Evolutionary conservation across 2,329 filamentous ascomycete species (phyloP), one percentile per base, ranked within the genome.

Genomic region (Colletotrichum theobromicola): DNA sequence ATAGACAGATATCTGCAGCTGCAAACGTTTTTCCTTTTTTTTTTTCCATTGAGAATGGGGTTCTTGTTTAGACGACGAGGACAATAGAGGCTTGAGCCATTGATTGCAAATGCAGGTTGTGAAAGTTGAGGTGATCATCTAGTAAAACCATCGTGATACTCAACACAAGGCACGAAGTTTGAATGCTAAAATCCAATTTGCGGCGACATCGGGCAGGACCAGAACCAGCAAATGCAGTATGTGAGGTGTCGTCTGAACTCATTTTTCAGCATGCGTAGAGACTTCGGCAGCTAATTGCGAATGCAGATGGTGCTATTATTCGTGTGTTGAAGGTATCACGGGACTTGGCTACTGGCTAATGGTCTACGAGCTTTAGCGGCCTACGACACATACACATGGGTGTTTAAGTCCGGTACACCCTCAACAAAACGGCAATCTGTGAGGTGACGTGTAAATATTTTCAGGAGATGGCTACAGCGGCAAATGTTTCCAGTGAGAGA

Each of bases 1-100:
- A 74, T 58, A 74, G 72, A 74, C 34, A 62, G 61, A 66, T 71
- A 71, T 74, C 61, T 71, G 68, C 55, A 62, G 68, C 30, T 70
- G 71, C 71, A 28, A 71, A n/a, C 9, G 28, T 35, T 65, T 71
- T 61, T 26, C 30, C 50, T 64, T 60, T 32, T 62, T n/a, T 37
- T 21, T 24, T 63, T 57, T 12, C 13, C 30, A n/a, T n/a, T 30
- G n/a, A 26, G 5, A 55, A 26, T 57, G 53, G 70, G n/a, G 26
- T 34, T 65, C 28, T 74, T 74, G 50, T 70, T 61, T 74, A 74
- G 72, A 74, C 66, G 67, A 74, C 53, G 61, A 74, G 67, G 71
- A 71, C 72, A 74, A 74, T 74, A 74, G 72, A 74, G 72, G 71
- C 71, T 53, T 35, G 15, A 58, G 71, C 67, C 71, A 70, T 60